Base-by-base conservation (phyloP, 106 monocot species). In the Dactylorhiza incarnata region DNA sequence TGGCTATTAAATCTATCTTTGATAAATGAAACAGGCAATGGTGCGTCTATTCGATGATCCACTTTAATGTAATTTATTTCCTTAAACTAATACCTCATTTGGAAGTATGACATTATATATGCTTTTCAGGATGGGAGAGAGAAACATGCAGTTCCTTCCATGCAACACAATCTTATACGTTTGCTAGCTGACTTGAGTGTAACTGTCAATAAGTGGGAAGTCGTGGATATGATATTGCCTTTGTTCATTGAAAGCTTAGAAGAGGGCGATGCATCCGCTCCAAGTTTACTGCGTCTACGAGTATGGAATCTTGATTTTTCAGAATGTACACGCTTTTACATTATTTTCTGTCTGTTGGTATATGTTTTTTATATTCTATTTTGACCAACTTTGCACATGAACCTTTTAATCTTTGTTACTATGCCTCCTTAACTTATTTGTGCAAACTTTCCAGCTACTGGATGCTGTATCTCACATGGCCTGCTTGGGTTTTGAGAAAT, bases 171-270 rank as follows among this genome's bases (percentile, higher is more conserved):
- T 76, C 86, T 99, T 53, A 89, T 99, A 15, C 76, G 86, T 9
- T 78, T 99, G 78, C 82, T 99, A n/a, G 99, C 94, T 68, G 85
- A 91, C 67, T 75, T 99, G 77, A 84, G 91, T 79, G 85, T 91
- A 43, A 86, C 86, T 78, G 87, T 91, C 63, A 94, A 91, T 71
- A 99, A 99, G 78, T 86, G 79, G 84, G 94, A 99, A 85, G 87
- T 99, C 67, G 99, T 99, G 16, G 99, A 94, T 84, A 99, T 99
- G 99, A 87, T 99, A 73, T 83, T 99, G 78, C 99, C 99, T 23
- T 82, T 91, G n/a, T 99, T 99, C 77, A 99, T 99, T 82, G 99
- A 99, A 84, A 91, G 87, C 83, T 72, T 99, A 72, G 99, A 99
- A 85, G 94, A 99, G 83, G 99, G 94, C 75, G 94, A 99, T 94